Base-by-base conservation (phyloP, 352 stramenopile genomes). In the Phytophthora pistaciae region DNA sequence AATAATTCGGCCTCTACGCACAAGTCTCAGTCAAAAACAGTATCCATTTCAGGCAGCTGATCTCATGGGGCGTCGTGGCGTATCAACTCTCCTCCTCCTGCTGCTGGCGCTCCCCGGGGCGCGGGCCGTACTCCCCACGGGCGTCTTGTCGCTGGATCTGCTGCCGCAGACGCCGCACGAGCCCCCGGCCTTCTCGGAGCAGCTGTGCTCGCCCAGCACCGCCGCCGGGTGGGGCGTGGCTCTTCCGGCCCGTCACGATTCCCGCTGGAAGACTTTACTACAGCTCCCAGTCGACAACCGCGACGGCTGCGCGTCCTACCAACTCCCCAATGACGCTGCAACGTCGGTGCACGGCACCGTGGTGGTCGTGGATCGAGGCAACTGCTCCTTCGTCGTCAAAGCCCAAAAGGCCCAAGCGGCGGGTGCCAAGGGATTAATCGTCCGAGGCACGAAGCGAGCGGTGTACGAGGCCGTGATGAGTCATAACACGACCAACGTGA, bases 371-470 rank as follows among this genome's bases (percentile, higher is more conserved):
- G 80, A 95, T 54, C 85, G 87, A 11, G 87, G 87, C 62, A 92
- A 92, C 60, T 95, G 87, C 66, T 92, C 85, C 23, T 95, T 93
- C 62, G 64, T 92, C 21, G 33, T 79, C 4, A 95, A 95, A 67
- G 84, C 87, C 18, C 56, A 78, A 13, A 31, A 70, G 55, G 87
- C 85, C 11, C 84, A 92, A 59, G 69, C 71, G 3, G 79, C 84
- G 1, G 87, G 87, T 3, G 87, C 87, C 13, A 78, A 66, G 10
- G 87, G 74, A 4, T 50, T 94, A 27, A 72, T 94, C 20, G 72
- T 94, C 2, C 75, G 84, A 55, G 83, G 81, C 48, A 92, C 87
- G 1, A 85, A 85, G 31, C 66, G 76, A 33, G 84, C 85, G 6
- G 74, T 91, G 18, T 94, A 91, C 70, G 76, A 90, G 36, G 68